Conservation (phyloP, 306 rosid species). For the Trifolium repens region DNA sequence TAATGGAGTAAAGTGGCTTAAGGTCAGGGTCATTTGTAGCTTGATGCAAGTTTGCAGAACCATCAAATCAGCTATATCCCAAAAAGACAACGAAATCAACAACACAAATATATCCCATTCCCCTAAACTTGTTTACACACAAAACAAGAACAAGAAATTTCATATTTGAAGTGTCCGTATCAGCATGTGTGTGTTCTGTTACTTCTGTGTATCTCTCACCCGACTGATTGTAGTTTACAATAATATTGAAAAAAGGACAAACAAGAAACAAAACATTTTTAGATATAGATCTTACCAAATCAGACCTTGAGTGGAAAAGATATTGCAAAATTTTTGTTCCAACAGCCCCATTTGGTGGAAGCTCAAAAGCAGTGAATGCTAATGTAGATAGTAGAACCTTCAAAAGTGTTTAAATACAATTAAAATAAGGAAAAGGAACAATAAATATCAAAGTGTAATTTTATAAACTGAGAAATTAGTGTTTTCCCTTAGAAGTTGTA, state of each 20-base stretch:
- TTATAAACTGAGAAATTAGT: conserved; percentile 2
- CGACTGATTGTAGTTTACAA: conserved; percentile 8
- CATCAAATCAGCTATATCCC: conserved; percentile 7
- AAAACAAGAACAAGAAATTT: not conserved
- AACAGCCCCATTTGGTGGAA: conserved; percentile 95
- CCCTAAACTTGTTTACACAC: conserved; percentile 14
- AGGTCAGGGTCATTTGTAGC: not conserved
- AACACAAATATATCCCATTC: not conserved
- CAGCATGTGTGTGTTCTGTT: not conserved
- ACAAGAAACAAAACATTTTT: conserved; percentile 13
- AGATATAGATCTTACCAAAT: conserved; percentile 69
- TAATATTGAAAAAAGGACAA: conserved; percentile 12
- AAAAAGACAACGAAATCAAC: conserved; percentile 3
- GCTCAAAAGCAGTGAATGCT: conserved; percentile 98
- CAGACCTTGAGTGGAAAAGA: conserved; percentile 95
- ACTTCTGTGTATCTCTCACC: conserved; percentile 15
- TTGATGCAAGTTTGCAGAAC: conserved; percentile 16
- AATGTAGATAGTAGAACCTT: conserved; percentile 90
- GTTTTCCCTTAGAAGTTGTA: conserved; percentile 2
- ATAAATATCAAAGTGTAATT: conserved; percentile 9
- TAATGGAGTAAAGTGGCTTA: not conserved
- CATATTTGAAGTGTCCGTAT: conserved; percentile 5
- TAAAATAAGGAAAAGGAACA: conserved; percentile 12
- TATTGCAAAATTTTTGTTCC: conserved; percentile 87
- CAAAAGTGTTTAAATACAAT: conserved; percentile 45